Base-by-base conservation (phyloP, 1,139 yeast genomes). In the Candida mesenterica region DNA sequence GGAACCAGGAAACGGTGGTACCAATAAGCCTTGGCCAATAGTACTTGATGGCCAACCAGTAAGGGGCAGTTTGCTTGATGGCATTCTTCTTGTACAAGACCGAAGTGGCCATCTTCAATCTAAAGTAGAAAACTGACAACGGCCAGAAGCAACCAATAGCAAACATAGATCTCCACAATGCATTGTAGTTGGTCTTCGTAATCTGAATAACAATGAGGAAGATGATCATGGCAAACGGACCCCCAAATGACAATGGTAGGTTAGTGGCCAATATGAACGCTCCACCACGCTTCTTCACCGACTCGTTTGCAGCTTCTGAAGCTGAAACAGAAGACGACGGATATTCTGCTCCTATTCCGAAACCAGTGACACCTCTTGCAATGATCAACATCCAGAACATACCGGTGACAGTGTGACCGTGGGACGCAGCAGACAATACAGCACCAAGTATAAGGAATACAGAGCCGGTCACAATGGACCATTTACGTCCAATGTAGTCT, bases 141-240 rank as follows among this genome's bases (percentile, higher is more conserved):
- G 94, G 92, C 84, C 86, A 82, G 50, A 83, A 68, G 29, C 79
- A 74, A 24, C 92, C 94, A 42, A 84, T 68, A 14, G 86, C 92
- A 49, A 79, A 80, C 70, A 82, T 73, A 20, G 82, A 75, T 65
- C 92, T 77, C 89, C 90, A 83, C 24, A 81, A 59, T 3, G 81
- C 82, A 27, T 68, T 65, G 40, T 69, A 58, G 49, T 78, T 78
- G 6, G 41, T 38, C 22, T 75, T 75, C 24, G 82, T 75, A 33
- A 82, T 81, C 39, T 68, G 65, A 59, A 76, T 70, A 12, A 83
- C 89, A 49, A 84, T 81, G 44, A 83, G 62, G 53, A 83, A 84
- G 28, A 82, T 68, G 38, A 71, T 67, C 37, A 80, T 57, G 12
- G 88, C 85, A 56, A 84, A 79, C 13, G 92, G 92, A 6, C 88